phyloP scores from a whole-genome alignment of 208 protist genomes.

The Herpetomonas samuelpessoai region DNA sequence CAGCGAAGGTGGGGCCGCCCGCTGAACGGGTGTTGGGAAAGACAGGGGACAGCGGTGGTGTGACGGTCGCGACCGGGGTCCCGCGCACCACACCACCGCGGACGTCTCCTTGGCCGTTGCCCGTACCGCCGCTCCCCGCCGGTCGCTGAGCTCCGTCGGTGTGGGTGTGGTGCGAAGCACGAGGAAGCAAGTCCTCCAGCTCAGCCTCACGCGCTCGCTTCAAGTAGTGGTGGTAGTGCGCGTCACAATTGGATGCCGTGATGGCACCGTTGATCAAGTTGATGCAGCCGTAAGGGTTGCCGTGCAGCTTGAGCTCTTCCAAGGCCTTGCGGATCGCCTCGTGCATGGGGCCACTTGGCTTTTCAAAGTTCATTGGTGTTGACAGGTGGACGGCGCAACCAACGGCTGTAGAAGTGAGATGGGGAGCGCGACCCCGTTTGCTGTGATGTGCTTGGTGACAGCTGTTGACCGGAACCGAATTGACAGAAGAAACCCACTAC shows the following conservation, averaged over 20 bases:
- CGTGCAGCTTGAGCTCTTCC: conserved; percentile 56
- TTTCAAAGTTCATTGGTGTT: conserved; percentile 46
- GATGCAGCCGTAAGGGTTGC: conserved; percentile 59
- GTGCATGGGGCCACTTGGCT: conserved; percentile 60
- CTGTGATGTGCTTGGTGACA: no score
- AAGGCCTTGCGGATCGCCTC: conserved; percentile 60
- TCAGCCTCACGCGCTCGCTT: not conserved
- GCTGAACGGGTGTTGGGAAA: not conserved
- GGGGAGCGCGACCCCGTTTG: no score
- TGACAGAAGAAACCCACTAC: no score
- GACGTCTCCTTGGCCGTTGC: no score
- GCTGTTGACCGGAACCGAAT: no score
- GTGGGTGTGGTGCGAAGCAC: not conserved
- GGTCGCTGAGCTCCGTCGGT: no score
- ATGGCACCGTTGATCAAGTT: conserved; percentile 41
- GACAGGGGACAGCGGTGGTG: conserved; percentile 4
- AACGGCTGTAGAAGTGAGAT: no score
- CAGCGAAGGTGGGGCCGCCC: not conserved
- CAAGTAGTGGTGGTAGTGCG: not conserved
- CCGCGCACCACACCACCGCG: no score
- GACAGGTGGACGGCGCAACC: no score
- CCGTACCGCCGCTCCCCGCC: not conserved
- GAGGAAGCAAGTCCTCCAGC: not conserved
- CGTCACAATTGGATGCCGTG: not conserved
- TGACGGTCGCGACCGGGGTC: not conserved